phyloP scores from a whole-genome alignment of 2,329 filamentous ascomycete species.

The Cytospora piceicola region DNA sequence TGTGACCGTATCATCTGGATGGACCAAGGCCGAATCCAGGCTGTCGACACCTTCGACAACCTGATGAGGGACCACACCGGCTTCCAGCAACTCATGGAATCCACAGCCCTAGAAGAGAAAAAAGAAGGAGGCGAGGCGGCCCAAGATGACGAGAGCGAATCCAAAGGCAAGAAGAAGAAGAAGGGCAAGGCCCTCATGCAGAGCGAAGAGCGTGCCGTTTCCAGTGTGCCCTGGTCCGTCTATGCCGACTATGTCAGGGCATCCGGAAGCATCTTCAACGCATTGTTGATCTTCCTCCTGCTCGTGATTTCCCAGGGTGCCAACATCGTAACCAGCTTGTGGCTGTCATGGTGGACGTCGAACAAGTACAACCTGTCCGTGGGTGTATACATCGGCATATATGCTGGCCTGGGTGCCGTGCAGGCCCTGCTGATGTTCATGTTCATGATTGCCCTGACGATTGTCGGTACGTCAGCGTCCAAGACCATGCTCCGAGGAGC shows the following conservation, averaged over 20 bases:
- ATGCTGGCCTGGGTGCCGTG: constrained; percentile 69
- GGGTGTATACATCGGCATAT: constrained; percentile 73
- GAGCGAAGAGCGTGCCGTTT: constrained; percentile 68
- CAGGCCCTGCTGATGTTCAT: constrained; percentile 78
- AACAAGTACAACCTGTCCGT: constrained; percentile 70
- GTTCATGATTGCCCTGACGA: constrained; percentile 78
- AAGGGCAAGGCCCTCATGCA: constrained; percentile 71
- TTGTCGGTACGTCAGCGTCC: constrained; percentile 79
- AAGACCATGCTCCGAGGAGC: constrained; percentile 81
- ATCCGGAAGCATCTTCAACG: constrained; percentile 72
- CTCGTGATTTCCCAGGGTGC: constrained; percentile 76
- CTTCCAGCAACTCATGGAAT: constrained; percentile 84
- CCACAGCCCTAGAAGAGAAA: constrained; percentile 74
- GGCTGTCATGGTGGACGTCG: constrained; percentile 94
- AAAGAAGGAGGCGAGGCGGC: constrained; percentile 57
- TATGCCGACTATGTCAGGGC: constrained; percentile 78
- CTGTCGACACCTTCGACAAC: constrained; percentile 67
- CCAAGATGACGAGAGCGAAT: constrained; percentile 32
- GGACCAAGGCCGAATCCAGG: constrained; percentile 63
- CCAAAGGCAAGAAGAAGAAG: constrained; percentile 60
- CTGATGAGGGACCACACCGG: constrained; percentile 65
- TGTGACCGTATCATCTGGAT: constrained; percentile 71
- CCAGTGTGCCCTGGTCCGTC: constrained; percentile 78
- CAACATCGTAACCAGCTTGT: constrained; percentile 86
- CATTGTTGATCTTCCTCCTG: constrained; percentile 64